Conservation (phyloP, 169 alveolate genomes). For the Plasmodium relictum region DNA sequence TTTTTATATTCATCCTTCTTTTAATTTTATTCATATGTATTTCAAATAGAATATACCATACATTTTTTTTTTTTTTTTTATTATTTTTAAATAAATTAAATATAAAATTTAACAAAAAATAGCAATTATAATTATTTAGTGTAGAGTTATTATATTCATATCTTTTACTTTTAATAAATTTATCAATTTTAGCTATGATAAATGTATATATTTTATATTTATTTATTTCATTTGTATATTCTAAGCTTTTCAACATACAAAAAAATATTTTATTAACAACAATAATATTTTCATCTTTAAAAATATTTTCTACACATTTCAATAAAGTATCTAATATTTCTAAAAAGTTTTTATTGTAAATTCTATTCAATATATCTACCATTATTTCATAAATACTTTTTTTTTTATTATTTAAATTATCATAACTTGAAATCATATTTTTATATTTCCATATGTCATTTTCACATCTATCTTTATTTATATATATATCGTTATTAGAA, state of each 20-base stretch:
- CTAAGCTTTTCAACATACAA: slow-evolving; percentile 45
- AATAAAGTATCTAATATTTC: slow-evolving; percentile 55
- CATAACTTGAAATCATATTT: slow-evolving; percentile 9
- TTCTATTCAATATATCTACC: slow-evolving; percentile 16
- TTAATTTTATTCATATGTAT: slow-evolving; percentile 48
- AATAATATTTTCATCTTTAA: slow-evolving; percentile 30
- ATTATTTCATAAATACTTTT: slow-evolving; percentile 13
- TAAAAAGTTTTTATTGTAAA: slow-evolving; percentile 15
- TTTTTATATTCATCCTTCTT: slow-evolving; percentile 17
- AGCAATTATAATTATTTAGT: slow-evolving; percentile 48
- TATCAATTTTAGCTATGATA: slow-evolving; percentile 54
- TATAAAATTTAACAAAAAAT: slow-evolving; percentile 39
- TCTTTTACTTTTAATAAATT: slow-evolving; percentile 36
- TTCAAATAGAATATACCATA: slow-evolving; percentile 54
- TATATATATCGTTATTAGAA: background rate
- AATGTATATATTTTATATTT: slow-evolving; percentile 60
- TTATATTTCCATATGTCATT: background rate
- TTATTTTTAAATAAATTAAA: slow-evolving; percentile 41
- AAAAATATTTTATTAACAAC: slow-evolving; percentile 47
- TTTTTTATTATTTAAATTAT: slow-evolving; percentile 6
- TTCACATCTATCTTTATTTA: background rate
- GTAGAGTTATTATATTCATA: slow-evolving; percentile 55
- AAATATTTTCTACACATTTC: slow-evolving; percentile 56
- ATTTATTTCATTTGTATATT: slow-evolving; percentile 33
- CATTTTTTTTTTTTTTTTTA: slow-evolving; percentile 13